Percentiles rank a stretch among this genome's conserved stretches.
phyloP scores from a whole-genome alignment of 768 basidiomycete genomes.

The Rhodotorula paludigena region DNA sequence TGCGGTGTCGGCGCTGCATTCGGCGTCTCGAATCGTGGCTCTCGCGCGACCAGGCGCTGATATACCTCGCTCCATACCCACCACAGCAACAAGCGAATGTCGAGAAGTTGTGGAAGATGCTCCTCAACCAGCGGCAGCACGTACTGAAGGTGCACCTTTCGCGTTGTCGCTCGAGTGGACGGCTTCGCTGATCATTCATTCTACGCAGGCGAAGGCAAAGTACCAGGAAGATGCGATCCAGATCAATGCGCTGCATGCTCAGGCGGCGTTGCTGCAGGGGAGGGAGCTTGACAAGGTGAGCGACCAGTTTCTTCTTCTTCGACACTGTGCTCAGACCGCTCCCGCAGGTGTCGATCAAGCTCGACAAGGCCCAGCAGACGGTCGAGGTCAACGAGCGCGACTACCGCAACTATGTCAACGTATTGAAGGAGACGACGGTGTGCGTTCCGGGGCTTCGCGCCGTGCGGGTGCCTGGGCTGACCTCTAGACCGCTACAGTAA shows the following conservation, averaged over 20 bases:
- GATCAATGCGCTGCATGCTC: conserved; percentile 90
- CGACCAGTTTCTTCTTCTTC: accelerated
- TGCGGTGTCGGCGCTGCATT: too few species aligned
- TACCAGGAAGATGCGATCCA: conserved; percentile 87
- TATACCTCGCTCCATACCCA: neutral
- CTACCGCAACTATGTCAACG: conserved; percentile 77
- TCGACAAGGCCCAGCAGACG: conserved; percentile 82
- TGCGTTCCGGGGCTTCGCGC: neutral
- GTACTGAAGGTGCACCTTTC: conserved; percentile 60
- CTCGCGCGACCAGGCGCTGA: neutral
- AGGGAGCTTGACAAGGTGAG: conserved; percentile 81
- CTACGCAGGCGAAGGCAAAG: conserved; percentile 65
- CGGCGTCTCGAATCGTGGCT: neutral
- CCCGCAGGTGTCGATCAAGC: conserved; percentile 56
- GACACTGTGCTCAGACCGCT: neutral
- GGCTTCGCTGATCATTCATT: neutral
- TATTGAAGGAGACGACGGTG: conserved; percentile 65
- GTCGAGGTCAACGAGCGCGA: conserved; percentile 88
- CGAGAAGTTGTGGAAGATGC: conserved; percentile 85
- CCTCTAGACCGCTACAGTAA: conserved; percentile 48
- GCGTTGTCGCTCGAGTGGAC: neutral
- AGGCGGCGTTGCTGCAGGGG: conserved; percentile 83
- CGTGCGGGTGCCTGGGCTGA: neutral
- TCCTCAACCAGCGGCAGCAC: conserved; percentile 77
- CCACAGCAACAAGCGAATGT: conserved; percentile 59